These are phyloP conservation scores for Colletotrichum incanum DNA, from an alignment of 2,329 filamentous ascomycete species.

Conservation along the genomic window DNA sequence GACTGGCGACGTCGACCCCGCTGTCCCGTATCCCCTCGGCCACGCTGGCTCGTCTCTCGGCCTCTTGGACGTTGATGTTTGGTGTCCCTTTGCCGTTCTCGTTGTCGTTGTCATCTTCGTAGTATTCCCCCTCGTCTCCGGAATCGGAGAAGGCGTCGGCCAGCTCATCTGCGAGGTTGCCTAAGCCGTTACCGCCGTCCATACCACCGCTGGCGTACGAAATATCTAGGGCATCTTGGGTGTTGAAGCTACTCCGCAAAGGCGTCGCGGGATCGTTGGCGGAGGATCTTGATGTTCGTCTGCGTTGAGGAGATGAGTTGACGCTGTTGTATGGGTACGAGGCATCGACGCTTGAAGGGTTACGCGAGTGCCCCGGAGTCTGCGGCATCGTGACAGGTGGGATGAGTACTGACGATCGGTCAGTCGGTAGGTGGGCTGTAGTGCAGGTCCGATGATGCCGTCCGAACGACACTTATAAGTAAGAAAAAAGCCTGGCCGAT, in stretches of 20 bases:
- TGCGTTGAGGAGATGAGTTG: constrained; percentile 61
- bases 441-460: constrained; percentile 8
- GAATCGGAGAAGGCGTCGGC: constrained; percentile 81
- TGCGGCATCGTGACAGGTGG: constrained; percentile 58
- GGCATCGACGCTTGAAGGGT: constrained; percentile 68
- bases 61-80: constrained; percentile 47
- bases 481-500: constrained; percentile 17
- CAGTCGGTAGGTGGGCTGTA: neutral
- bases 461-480: constrained; percentile 10
- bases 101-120: constrained; percentile 54
- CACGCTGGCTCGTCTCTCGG: constrained; percentile 45
- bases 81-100: constrained; percentile 48
- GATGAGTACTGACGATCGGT: neutral
- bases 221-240: constrained; percentile 64
- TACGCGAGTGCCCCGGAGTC: constrained; percentile 73
- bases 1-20: constrained; percentile 57
- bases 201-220: constrained; percentile 61
- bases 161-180: constrained; percentile 86
- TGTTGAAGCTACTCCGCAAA: constrained; percentile 64
- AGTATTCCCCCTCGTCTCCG: constrained; percentile 71
- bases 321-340: constrained; percentile 56
- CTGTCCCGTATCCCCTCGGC: constrained; percentile 57
- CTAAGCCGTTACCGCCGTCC: constrained; percentile 71
- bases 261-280: constrained; percentile 66
- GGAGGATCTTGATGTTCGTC: constrained; percentile 67